Base-by-base conservation (phyloP, 1,139 yeast genomes). In the Magnusiomyces clavatus region DNA sequence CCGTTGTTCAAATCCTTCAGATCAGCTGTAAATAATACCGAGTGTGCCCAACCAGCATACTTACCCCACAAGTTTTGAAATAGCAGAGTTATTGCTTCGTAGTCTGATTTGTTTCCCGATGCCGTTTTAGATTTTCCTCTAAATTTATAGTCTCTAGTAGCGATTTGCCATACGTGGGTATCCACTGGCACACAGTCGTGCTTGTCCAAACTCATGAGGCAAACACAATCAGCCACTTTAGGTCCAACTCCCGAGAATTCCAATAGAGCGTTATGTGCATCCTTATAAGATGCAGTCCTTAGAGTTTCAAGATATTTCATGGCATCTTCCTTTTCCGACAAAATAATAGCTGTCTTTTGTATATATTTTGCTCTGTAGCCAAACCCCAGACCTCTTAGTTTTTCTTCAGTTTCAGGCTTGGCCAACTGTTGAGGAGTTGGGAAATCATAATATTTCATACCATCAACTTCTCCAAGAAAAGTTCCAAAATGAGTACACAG, bases 21-120 rank as follows among this genome's bases (percentile, higher is more conserved):
- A 64, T 89, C 97, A 6, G 90, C 87, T 0, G 97, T 83, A 69
- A 90, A 92, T 55, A 90, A 73, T 12, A 90, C 90, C 14, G 92
- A 84, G 63, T 90, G 97, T 0, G 97, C 97, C 98, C 98, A 92
- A 0, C 98, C 98, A 4, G 98, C 97, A 65, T 86, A 85, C 0
- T 78, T 77, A 0, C 97, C 97, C 90, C 96, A 92, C 31, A 83
- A 70, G 0, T 75, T 75, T 47, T 77, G 74, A 63, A 90, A 85
- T 64, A 78, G 81, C 5, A 64, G 61, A 40, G 92, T 73, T 2
- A 88, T 83, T 16, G 77, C 75, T 24, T 73, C 77, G 62, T 87
- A 84, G 2, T 81, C 77, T 12, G 44, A 19, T 14, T 20, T 20
- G 6, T 24, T 37, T 16, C 38, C 35, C 2, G 14, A 13, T 3